These are phyloP conservation scores for Teunomyces kruisii DNA, from an alignment of 805 yeast genomes.

Conservation along the genomic window DNA sequence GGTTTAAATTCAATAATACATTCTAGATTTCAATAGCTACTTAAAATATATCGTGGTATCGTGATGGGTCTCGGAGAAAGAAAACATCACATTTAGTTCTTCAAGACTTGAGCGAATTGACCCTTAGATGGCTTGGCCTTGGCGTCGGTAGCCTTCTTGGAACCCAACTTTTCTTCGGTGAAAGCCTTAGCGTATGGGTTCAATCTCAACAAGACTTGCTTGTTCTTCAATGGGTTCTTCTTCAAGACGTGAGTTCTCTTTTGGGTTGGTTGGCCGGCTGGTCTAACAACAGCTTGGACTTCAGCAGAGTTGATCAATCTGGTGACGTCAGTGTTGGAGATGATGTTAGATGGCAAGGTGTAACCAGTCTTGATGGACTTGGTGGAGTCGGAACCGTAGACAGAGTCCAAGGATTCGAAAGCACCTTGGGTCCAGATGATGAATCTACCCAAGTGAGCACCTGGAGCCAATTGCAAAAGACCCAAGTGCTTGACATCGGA, in stretches of 20 bases:
- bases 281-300: slow-evolving; percentile 95
- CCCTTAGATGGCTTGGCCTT: slow-evolving; percentile 69
- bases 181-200: slow-evolving; percentile 99
- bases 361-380: slow-evolving; percentile 83
- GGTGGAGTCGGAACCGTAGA: slow-evolving; percentile 93
- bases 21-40: slow-evolving; percentile 7
- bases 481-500: slow-evolving; percentile 88
- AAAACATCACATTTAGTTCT: slow-evolving; percentile 33
- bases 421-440: slow-evolving; percentile 99
- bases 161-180: slow-evolving; percentile 87
- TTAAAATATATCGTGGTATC: slow-evolving; percentile 3
- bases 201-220: slow-evolving; percentile 94
- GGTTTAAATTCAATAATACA: slow-evolving; percentile 4
- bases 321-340: slow-evolving; percentile 93
- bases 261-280: slow-evolving; percentile 91
- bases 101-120: slow-evolving; percentile 66
- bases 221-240: slow-evolving; percentile 91
- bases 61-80: not conserved
- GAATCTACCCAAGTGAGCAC: slow-evolving; percentile 99
- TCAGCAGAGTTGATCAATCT: slow-evolving; percentile 98
- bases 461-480: slow-evolving; percentile 98
- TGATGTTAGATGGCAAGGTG: slow-evolving; percentile 91
- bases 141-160: slow-evolving; percentile 68
- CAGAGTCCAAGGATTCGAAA: slow-evolving; percentile 91
- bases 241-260: slow-evolving; percentile 98